Evolutionary conservation across 495 filamentous ascomycete genomes (phyloP).

Genomic region (Lichenothelia convexa): DNA sequence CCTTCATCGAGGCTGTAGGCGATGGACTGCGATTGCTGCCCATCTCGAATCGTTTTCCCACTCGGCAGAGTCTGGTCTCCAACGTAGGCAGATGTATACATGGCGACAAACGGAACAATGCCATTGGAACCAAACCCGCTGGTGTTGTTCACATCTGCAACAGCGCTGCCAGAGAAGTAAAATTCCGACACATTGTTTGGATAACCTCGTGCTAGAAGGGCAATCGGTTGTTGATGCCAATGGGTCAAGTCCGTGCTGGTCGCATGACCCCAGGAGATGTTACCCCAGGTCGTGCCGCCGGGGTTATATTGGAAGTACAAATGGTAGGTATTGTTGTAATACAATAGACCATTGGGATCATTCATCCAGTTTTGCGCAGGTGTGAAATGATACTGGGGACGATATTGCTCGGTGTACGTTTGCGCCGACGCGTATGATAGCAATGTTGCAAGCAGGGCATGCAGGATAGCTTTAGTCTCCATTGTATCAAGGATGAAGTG

Average conservation of each 20-base stretch:
- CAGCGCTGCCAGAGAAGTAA: conserved; percentile 8
- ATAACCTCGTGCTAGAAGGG: conserved; percentile 20
- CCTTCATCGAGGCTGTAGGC: conserved; percentile 4
- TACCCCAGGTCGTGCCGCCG: conserved; percentile 25
- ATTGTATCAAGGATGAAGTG: no score
- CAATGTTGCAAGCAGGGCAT: no score
- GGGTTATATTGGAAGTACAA: conserved; percentile 32
- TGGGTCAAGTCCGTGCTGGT: conserved; percentile 25
- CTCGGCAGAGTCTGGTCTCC: not conserved
- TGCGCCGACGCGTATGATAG: no score
- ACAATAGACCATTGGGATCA: not conserved
- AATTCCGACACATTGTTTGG: not conserved
- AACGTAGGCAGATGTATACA: not conserved
- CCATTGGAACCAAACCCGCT: not conserved
- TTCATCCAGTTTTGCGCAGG: conserved; percentile 1
- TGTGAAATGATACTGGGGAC: conserved; percentile 1
- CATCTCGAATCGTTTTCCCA: conserved; percentile 1
- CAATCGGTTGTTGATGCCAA: conserved; percentile 24
- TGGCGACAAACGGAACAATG: not conserved
- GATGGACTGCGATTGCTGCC: not conserved
- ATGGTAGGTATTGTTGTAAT: conserved; percentile 20
- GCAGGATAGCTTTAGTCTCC: no score
- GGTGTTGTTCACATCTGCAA: conserved; percentile 2
- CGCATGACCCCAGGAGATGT: conserved; percentile 29
- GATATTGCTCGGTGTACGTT: not conserved